A percentile compares a stretch with the other conserved stretches of the same genome.
These are phyloP conservation scores for Solanum verrucosum DNA, from an alignment of 257 asterid genomes.

Conservation along the genomic window DNA sequence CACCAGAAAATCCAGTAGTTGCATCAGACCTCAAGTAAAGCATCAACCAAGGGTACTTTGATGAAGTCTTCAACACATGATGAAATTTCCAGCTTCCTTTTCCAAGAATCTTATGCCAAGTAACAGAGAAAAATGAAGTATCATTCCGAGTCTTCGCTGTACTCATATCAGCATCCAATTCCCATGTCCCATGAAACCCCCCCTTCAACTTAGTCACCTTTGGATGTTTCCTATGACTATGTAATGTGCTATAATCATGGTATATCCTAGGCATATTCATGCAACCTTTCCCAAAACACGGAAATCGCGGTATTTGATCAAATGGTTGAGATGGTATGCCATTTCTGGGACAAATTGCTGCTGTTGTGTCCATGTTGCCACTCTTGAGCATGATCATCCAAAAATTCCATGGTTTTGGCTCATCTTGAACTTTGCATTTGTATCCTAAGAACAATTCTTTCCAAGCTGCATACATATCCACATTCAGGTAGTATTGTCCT, in stretches of 20 bases:
- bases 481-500: conserved; percentile 26
- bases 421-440: conserved; percentile 62
- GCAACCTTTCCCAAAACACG: conserved; percentile 75
- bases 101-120: conserved; percentile 69
- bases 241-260: conserved; percentile 51
- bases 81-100: conserved; percentile 74
- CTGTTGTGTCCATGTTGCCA: conserved; percentile 76
- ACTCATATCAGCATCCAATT: conserved; percentile 33
- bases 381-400: conserved; percentile 91
- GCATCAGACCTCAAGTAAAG: conserved; percentile 78
- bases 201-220: conserved; percentile 41
- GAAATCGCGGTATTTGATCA: conserved; percentile 40
- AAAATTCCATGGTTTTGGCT: conserved; percentile 69
- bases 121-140: conserved; percentile 47
- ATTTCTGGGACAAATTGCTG: conserved; percentile 60
- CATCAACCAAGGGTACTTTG: conserved; percentile 86
- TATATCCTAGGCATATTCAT: conserved; percentile 74
- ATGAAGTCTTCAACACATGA: conserved; percentile 52
- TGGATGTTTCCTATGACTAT: background rate
- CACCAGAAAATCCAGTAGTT: conserved; percentile 65
- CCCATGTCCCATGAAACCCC: conserved; percentile 67
- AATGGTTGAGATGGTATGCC: conserved; percentile 40
- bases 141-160: conserved; percentile 12
- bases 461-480: conserved; percentile 50
- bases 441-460: conserved; percentile 61